Evolutionary conservation across 192 early-diverging fungal genomes (phyloP).

Genomic region (Mortierella alpina): DNA sequence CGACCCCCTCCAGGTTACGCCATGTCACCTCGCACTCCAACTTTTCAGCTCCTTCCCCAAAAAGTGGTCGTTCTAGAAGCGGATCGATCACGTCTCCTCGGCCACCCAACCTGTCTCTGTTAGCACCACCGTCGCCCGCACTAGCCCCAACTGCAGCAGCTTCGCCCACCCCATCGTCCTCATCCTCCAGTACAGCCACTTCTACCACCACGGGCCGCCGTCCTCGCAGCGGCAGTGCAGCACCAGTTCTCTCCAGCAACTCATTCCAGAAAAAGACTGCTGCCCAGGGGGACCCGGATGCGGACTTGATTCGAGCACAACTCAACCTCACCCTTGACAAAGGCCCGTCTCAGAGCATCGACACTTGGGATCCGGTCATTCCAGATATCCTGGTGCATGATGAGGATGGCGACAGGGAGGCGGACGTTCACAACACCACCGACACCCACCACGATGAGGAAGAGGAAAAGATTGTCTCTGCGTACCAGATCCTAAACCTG

Average conservation of each 20-base stretch:
- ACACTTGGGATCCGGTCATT: conserved; percentile 50
- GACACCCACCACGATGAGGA: conserved; percentile 33
- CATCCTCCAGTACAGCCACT: conserved; percentile 11
- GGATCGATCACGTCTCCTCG: conserved; percentile 50
- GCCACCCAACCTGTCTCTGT: conserved; percentile 36
- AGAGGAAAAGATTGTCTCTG: conserved; percentile 50
- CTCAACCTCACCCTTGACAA: conserved; percentile 44
- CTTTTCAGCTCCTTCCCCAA: conserved; percentile 18
- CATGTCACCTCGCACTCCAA: conserved; percentile 45
- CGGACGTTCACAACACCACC: not conserved
- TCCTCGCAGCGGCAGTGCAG: conserved; percentile 45
- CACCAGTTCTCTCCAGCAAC: conserved; percentile 14
- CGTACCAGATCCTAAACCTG: conserved; percentile 42
- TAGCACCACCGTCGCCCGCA: conserved; percentile 24
- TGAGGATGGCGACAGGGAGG: conserved; percentile 15
- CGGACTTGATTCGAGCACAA: conserved; percentile 27
- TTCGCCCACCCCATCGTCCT: conserved; percentile 1
- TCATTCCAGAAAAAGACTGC: conserved; percentile 1
- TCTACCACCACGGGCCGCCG: conserved; percentile 1
- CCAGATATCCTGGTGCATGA: conserved; percentile 48
- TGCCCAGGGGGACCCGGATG: conserved; percentile 7
- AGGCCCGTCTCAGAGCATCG: conserved; percentile 44
- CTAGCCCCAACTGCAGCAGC: not conserved
- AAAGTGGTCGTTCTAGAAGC: conserved; percentile 43
- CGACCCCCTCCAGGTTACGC: conserved; percentile 36